A percentile compares a stretch with the other conserved stretches of the same genome.
These are phyloP conservation scores for Neckera pumila DNA, from an alignment of 225 moss, liverwort and hornwort species.

Conservation along the genomic window DNA sequence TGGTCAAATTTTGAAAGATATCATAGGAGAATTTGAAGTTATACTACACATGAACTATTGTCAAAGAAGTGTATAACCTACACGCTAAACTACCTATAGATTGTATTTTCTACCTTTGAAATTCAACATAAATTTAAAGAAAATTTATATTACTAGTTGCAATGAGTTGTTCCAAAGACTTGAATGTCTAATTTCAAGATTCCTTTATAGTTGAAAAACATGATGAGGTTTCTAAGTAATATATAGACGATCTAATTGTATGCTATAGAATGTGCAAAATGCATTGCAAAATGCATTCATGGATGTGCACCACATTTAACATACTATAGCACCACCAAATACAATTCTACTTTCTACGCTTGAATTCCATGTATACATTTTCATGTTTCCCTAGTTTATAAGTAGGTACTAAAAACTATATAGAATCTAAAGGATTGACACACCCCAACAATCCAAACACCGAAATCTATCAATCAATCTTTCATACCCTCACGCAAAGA, in stretches of 20 bases:
- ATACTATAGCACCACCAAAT: not conserved
- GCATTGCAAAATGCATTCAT: not conserved
- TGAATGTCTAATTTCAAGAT: not conserved
- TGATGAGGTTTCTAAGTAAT: not conserved
- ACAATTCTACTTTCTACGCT: not conserved
- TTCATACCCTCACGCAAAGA: accelerated
- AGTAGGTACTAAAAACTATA: accelerated
- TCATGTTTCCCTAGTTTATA: not conserved
- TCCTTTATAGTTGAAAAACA: too few relatives aligned
- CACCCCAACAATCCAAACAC: not conserved
- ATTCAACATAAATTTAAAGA: not conserved
- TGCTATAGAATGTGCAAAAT: not conserved
- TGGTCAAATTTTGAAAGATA: not conserved
- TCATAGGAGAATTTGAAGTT: accelerated
- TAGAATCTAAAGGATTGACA: not conserved
- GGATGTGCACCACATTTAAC: not conserved
- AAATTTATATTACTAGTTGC: not conserved
- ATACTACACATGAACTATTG: not conserved
- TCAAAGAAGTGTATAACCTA: not conserved
- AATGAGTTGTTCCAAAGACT: not conserved
- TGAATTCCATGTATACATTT: not conserved
- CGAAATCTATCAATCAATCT: not conserved
- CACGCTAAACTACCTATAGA: accelerated
- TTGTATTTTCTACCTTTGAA: not conserved
- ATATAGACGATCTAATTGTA: not conserved